Conservation (phyloP, 257 asterid genomes). For the Salvia hispanica region DNA sequence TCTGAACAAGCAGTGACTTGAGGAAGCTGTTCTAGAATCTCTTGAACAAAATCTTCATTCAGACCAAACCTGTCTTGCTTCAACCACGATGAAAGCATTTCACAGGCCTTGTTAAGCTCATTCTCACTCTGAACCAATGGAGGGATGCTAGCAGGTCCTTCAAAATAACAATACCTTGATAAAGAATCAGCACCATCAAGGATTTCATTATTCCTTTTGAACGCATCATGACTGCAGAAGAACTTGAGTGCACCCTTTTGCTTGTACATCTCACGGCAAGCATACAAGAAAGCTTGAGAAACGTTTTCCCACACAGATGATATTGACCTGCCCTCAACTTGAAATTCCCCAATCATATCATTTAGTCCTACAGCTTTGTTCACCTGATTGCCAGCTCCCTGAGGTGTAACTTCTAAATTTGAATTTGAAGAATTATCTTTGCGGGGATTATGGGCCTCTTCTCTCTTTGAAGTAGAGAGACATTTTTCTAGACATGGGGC, state of each 20-base stretch:
- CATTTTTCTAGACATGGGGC: conserved; percentile 64
- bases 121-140: conserved; percentile 48
- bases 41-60: conserved; percentile 81
- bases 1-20: conserved; percentile 62
- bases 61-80: conserved; percentile 81
- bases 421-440: conserved; percentile 43
- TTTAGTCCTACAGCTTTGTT: conserved; percentile 40
- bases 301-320: conserved; percentile 81
- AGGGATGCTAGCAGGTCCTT: conserved; percentile 47
- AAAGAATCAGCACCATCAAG: conserved; percentile 46
- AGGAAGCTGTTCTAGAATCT: conserved; percentile 83
- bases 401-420: conserved; percentile 40
- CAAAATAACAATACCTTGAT: conserved; percentile 58
- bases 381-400: conserved; percentile 33
- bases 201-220: conserved; percentile 38
- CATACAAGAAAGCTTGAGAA: conserved; percentile 46
- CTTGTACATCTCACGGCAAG: conserved; percentile 55
- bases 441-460: conserved; percentile 35
- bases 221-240: conserved; percentile 63
- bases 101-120: conserved; percentile 56
- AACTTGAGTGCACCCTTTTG: conserved; percentile 64
- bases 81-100: conserved; percentile 66
- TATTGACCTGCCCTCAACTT: conserved; percentile 68
- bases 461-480: conserved; percentile 41
- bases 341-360: conserved; percentile 68